Conservation (phyloP, 1,284 basidiomycete genomes). For the Neolentinus lepideus region DNA sequence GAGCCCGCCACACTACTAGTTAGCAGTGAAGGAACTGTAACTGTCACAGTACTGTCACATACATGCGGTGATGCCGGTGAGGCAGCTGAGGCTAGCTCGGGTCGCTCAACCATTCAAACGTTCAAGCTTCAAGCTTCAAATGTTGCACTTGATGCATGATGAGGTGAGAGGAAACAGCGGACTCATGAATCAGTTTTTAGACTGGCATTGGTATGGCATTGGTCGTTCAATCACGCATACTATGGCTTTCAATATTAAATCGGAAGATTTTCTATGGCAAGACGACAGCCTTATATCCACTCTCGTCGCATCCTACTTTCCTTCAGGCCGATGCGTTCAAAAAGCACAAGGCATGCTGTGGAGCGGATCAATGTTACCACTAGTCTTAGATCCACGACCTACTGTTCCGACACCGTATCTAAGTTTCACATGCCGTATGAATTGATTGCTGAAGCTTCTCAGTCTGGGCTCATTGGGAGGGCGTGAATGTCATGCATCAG, state of each 20-base stretch:
- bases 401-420: not conserved
- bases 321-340: not conserved
- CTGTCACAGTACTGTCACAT: conserved; percentile 1
- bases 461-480: not conserved
- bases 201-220: too few species aligned
- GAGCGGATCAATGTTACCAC: not conserved
- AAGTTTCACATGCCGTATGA: not conserved
- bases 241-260: too few species aligned
- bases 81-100: too few species aligned
- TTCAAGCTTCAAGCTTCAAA: too few species aligned
- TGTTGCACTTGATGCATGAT: too few species aligned
- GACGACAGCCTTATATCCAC: too few species aligned
- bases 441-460: not conserved
- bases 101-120: too few species aligned
- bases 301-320: not conserved
- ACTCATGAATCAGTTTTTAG: too few species aligned
- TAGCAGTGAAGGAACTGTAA: not conserved
- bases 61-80: not conserved
- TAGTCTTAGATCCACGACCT: not conserved
- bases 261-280: too few species aligned
- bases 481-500: not conserved
- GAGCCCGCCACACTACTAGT: not conserved
- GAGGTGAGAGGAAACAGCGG: too few species aligned
- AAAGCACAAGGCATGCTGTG: not conserved
- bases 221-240: too few species aligned